Evolutionary conservation across 164 flowering plant genomes (phyloP), one percentile per base, ranked within the genome.

Genomic region (Chloranthus sessilifolius): DNA sequence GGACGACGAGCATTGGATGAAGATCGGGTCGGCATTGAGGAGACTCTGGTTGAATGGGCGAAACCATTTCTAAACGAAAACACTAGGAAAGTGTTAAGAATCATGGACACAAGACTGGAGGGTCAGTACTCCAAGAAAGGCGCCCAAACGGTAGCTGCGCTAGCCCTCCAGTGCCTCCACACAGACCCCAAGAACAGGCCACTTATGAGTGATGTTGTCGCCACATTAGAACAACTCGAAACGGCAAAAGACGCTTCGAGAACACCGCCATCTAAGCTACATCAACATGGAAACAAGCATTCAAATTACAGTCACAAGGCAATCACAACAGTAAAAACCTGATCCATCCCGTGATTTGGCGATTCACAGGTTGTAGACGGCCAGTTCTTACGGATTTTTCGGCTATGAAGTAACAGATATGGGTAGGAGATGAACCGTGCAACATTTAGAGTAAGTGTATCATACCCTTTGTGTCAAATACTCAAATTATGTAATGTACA

Each of bases 51-150:
- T 25, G 89, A 88, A 21, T 88, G 96, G 96, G 87, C 88, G 37
- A 79, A 63, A 50, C 95, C 95, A n/a, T 83, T 81, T 50, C 55
- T 88, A 20, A 63, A 47, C 7, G 87, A 83, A 33, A 69, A 39
- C 43, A n/a, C n/a, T n/a, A 70, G 76, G 62, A 73, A 72, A 59
- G 72, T 85, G 9, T 41, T 81, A 45, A 74, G 96, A 62, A 73
- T 88, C 21, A 88, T 88, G 91, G 96, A 88, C 67, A 77, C 88
- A 40, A 72, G 82, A 55, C 50, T 88, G 57, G 85, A 86, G 0
- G 96, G 96, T 20, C 95, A 81, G 53, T 88, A 88, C 65, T 62
- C 91, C 1, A 85, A 81, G 67, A 85, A 80, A 65, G 87, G 45
- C 28, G 96, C 85, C 2, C 83, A 77, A 28, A 66, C 78, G 33